Evolutionary conservation across 345 rosid genomes (phyloP).

Genomic region (Toxicodendron radicans): DNA sequence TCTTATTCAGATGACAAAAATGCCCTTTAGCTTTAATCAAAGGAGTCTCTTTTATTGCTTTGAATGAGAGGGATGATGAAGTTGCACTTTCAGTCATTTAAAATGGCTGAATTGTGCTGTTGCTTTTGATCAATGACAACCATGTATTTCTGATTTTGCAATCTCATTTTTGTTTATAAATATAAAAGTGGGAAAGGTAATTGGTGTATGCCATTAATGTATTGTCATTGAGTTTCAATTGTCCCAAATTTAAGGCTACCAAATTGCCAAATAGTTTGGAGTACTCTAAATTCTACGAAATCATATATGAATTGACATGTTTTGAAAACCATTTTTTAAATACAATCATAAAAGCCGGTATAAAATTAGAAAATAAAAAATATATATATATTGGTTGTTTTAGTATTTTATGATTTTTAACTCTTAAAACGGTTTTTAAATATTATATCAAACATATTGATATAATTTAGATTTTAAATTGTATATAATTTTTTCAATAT

Average conservation of each 20-base stretch:
- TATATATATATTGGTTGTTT: no score
- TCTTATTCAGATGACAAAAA: constrained; percentile 40
- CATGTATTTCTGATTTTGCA: constrained; percentile 3
- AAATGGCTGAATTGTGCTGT: constrained; percentile 41
- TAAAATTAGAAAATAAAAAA: no score
- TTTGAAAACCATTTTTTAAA: no score
- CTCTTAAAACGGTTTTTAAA: no score
- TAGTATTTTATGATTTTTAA: no score
- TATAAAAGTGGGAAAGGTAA: neutral
- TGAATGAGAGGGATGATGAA: constrained; percentile 49
- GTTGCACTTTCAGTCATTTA: constrained; percentile 45
- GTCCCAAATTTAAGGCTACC: neutral
- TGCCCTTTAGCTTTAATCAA: constrained; percentile 64
- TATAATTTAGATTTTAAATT: no score
- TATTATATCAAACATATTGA: no score
- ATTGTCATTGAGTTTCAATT: neutral
- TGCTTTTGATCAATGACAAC: constrained; percentile 33
- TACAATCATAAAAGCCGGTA: no score
- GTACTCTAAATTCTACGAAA: no score
- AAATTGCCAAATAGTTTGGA: no score
- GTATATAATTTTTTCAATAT: no score
- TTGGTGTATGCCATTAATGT: constrained; percentile 10
- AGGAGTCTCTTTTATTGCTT: constrained; percentile 42
- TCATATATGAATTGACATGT: no score
- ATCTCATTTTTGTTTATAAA: neutral